Conservation (phyloP, 805 yeast genomes). For the Cyberlindnera nakhonratchasimensis region DNA sequence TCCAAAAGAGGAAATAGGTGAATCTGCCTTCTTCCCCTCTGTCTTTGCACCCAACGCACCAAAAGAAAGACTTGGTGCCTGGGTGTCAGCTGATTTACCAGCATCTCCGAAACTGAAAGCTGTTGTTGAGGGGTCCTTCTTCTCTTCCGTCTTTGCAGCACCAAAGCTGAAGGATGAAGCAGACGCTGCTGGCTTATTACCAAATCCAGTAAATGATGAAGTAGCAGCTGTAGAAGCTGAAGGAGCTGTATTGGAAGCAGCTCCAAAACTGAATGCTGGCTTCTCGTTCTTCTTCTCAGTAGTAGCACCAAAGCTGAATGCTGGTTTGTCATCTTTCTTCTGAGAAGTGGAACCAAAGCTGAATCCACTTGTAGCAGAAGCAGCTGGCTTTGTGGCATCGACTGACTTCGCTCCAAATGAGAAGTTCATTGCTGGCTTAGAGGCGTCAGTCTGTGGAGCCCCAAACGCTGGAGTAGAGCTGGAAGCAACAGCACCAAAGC, state of each 20-base stretch:
- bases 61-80: conserved; percentile 11
- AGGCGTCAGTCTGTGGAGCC: conserved; percentile 1
- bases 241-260: conserved; percentile 1
- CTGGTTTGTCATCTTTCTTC: too few species aligned
- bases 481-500: conserved; percentile 14
- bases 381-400: conserved; percentile 7
- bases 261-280: conserved; percentile 13
- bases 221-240: conserved; percentile 2
- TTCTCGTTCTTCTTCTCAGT: neutral
- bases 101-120: conserved; percentile 8
- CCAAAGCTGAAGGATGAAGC: conserved; percentile 23
- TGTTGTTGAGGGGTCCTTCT: conserved; percentile 4
- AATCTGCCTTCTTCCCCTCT: conserved; percentile 4
- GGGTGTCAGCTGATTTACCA: conserved; percentile 4
- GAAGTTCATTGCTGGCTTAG: conserved; percentile 8
- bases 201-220: conserved; percentile 10
- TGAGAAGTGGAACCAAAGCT: conserved; percentile 19
- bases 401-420: conserved; percentile 11
- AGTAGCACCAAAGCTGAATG: neutral
- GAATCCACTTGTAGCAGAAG: conserved; percentile 13
- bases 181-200: conserved; percentile 5
- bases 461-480: conserved; percentile 4
- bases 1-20: conserved; percentile 7
- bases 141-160: conserved; percentile 7
- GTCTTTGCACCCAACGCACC: conserved; percentile 11